Base-by-base conservation (phyloP, 2,329 filamentous ascomycete genomes). In the Amphichorda felina region DNA sequence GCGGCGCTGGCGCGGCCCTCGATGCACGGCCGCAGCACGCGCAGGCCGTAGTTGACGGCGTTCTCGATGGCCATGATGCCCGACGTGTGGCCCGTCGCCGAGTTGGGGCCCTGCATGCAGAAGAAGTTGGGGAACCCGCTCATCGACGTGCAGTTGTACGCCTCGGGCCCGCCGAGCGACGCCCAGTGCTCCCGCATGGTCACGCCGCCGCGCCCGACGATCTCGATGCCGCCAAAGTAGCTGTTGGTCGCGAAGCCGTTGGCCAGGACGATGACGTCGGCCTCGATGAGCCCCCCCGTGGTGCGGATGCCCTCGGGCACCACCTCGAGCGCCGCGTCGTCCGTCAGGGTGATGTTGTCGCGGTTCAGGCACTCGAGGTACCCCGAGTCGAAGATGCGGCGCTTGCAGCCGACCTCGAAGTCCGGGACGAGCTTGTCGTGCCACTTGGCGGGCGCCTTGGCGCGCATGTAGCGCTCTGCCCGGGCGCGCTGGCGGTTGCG, bases 381-480 rank as follows among this genome's bases (percentile, higher is more conserved):
- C 2, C 59, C 60, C 3, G 64, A 60, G 39, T 79, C 73, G 36
- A 70, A 69, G 37, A 81, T 68, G 11, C 74, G 63, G n/a, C 77
- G 57, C 54, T 79, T 81, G 55, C 75, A 80, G 2, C 75, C 74
- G 11, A 79, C 52, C 30, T 66, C 62, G 38, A 76, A 81, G 34
- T 79, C 65, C 0, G 77, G 77, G 1, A 73, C 72, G 25, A 81
- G 49, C 6, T 76, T 61, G 21, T 75, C 67, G 41, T 74, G 70
- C 40, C 79, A 81, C 50, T 75, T 69, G 34, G 66, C 55, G 0
- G 77, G 77, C 0, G 69, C 70, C 2, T 50, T 57, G 4, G 50
- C 46, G 38, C 60, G 45, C 60, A 64, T 48, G 45, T 53, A 61
- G 9, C n/a, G 51, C 40, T 70, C 64, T 2, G 61, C 50, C 9